Evolutionary conservation across 2,329 filamentous ascomycete species (phyloP).

Genomic region (Fusarium piperis): DNA sequence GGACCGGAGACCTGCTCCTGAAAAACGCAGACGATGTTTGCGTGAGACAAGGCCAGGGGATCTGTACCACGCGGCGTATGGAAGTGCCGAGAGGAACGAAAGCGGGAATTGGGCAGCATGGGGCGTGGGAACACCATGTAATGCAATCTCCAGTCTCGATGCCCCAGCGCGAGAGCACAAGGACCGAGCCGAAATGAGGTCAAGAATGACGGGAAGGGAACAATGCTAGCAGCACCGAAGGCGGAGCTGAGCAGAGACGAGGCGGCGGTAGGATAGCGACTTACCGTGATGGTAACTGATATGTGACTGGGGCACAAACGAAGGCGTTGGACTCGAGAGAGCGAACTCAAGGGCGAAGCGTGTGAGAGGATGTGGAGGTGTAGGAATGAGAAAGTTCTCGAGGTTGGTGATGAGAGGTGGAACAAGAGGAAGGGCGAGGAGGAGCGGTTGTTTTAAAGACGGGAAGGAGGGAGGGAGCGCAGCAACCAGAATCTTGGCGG

Average conservation of each 20-base stretch:
- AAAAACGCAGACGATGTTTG: slow-evolving; percentile 40
- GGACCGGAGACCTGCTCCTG: slow-evolving; percentile 13
- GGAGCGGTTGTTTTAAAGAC: slow-evolving; percentile 39
- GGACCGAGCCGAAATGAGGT: slow-evolving; percentile 10
- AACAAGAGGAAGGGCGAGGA: slow-evolving; percentile 37
- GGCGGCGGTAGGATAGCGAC: background rate
- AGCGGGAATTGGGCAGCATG: slow-evolving; percentile 15
- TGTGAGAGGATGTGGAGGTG: slow-evolving; percentile 37
- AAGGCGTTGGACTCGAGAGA: slow-evolving; percentile 33
- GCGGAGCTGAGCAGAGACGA: background rate
- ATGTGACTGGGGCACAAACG: slow-evolving; percentile 34
- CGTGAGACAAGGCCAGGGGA: slow-evolving; percentile 43
- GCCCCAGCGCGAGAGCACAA: slow-evolving; percentile 12
- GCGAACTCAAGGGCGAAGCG: slow-evolving; percentile 28
- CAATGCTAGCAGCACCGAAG: background rate
- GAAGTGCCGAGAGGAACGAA: slow-evolving; percentile 27
- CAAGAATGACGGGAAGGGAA: slow-evolving; percentile 3
- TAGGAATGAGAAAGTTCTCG: slow-evolving; percentile 33
- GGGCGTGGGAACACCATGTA: slow-evolving; percentile 27
- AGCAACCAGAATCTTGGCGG: slow-evolving; percentile 32
- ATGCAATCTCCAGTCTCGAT: slow-evolving; percentile 24
- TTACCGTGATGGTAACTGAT: slow-evolving; percentile 28
- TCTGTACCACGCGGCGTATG: slow-evolving; percentile 36
- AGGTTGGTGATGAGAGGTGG: slow-evolving; percentile 27
- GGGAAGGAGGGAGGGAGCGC: slow-evolving; percentile 29